Evolutionary conservation across 2,329 filamentous ascomycete genomes (phyloP).

Genomic region (Penicillium sp.): DNA sequence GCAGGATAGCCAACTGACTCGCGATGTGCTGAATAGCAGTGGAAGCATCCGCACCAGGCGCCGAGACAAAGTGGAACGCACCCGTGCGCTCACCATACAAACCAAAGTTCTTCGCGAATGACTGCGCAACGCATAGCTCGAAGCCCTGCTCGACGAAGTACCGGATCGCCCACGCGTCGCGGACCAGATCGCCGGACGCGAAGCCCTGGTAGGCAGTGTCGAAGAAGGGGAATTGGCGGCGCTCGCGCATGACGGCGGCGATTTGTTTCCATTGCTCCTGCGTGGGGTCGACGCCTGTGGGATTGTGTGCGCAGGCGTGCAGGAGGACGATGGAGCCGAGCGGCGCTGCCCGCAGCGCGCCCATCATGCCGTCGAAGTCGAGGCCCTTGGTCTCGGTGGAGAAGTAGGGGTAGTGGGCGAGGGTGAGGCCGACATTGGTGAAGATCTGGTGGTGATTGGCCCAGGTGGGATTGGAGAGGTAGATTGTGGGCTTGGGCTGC

Average conservation of each 20-base stretch:
- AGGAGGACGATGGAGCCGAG: conserved; percentile 83
- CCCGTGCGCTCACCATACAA: conserved; percentile 95
- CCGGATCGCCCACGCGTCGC: conserved; percentile 88
- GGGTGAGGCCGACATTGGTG: conserved; percentile 77
- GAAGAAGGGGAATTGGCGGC: conserved; percentile 95
- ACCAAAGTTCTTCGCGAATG: conserved; percentile 69
- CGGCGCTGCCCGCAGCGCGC: conserved; percentile 68
- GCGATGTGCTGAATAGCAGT: conserved; percentile 66
- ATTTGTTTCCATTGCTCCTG: conserved; percentile 93
- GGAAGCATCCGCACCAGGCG: conserved; percentile 67
- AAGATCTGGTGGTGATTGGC: conserved; percentile 99
- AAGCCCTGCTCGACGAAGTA: conserved; percentile 96
- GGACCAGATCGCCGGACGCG: conserved; percentile 82
- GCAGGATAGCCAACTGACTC: conserved; percentile 88
- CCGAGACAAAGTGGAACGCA: conserved; percentile 90
- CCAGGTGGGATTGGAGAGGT: conserved; percentile 95
- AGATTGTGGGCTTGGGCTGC: conserved; percentile 66
- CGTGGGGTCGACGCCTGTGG: conserved; percentile 93
- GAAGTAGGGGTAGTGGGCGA: conserved; percentile 92
- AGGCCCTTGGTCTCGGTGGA: conserved; percentile 83
- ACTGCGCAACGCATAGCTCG: conserved; percentile 61
- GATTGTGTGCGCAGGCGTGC: conserved; percentile 97
- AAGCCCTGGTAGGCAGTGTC: conserved; percentile 98
- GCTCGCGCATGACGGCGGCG: conserved; percentile 72
- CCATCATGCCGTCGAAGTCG: conserved; percentile 87